Percentiles rank a stretch among this genome's conserved stretches.
These are phyloP conservation scores for Fusarium tuaranense DNA, from an alignment of 2,329 filamentous ascomycete species.

Conservation along the genomic window DNA sequence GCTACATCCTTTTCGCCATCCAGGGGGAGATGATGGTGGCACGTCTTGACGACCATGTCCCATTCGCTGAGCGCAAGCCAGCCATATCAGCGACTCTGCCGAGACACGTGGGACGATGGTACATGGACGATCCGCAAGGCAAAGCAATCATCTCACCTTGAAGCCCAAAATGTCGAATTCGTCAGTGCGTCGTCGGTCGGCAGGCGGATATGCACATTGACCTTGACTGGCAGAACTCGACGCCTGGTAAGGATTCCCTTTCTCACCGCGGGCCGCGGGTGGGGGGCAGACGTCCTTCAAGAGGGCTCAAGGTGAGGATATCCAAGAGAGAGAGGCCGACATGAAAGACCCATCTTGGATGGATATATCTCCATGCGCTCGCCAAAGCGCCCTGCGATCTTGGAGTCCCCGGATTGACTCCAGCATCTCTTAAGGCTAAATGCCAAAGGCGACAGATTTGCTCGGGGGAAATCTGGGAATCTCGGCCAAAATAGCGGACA, in stretches of 20 bases:
- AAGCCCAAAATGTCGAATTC: slow-evolving; percentile 8
- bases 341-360: not conserved
- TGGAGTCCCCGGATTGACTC: not conserved
- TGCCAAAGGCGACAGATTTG: not conserved
- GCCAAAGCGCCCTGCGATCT: not conserved
- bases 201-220: slow-evolving; percentile 17
- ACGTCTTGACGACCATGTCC: not conserved
- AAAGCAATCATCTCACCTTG: slow-evolving; percentile 26
- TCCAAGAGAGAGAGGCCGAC: not conserved
- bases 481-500: slow-evolving; percentile 10
- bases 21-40: slow-evolving; percentile 4
- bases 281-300: slow-evolving; percentile 6
- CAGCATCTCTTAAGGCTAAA: not conserved
- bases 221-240: slow-evolving; percentile 20
- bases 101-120: slow-evolving; percentile 17
- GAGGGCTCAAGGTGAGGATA: not conserved
- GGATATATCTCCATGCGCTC: not conserved
- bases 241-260: slow-evolving; percentile 29
- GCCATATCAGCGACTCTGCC: slow-evolving; percentile 6
- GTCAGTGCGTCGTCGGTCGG: slow-evolving; percentile 28
- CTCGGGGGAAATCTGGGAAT: not conserved
- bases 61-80: slow-evolving; percentile 1
- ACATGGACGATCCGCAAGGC: slow-evolving; percentile 1
- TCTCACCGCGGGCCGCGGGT: slow-evolving; percentile 16
- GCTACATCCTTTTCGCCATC: slow-evolving; percentile 10